Conservation (phyloP, 2,329 filamentous ascomycete species). For the Diaporthe sp. region DNA sequence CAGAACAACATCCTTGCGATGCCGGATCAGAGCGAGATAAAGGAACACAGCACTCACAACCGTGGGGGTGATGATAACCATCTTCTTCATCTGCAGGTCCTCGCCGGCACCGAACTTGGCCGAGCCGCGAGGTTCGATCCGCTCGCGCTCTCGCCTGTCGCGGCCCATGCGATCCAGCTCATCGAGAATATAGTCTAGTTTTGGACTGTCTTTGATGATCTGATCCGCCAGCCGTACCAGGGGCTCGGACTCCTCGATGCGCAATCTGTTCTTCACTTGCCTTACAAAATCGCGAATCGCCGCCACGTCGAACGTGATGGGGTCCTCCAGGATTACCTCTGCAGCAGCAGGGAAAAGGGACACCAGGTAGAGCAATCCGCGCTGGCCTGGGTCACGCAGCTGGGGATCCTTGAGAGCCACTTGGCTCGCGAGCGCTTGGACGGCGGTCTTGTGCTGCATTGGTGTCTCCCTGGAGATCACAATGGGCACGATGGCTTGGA, state of each 20-base stretch:
- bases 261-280: background rate
- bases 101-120: background rate
- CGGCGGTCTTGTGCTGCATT: background rate
- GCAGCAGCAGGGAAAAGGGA: slow-evolving; percentile 36
- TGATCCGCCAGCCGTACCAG: background rate
- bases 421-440: background rate
- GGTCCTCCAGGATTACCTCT: background rate
- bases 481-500: slow-evolving; percentile 11
- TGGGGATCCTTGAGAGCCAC: background rate
- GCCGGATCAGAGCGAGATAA: background rate
- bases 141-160: background rate
- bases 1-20: background rate
- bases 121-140: background rate
- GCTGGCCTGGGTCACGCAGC: background rate
- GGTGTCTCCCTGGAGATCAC: slow-evolving; percentile 14
- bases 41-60: slow-evolving; percentile 27
- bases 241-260: background rate
- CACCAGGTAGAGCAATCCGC: slow-evolving; percentile 34
- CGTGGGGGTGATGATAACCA: slow-evolving; percentile 34
- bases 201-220: slow-evolving; percentile 6
- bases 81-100: slow-evolving; percentile 26
- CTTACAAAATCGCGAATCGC: background rate
- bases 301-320: background rate
- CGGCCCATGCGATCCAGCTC: slow-evolving; percentile 14
- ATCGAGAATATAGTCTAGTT: slow-evolving; percentile 18